A percentile compares a stretch with the other conserved stretches of the same genome.
phyloP scores from a whole-genome alignment of 345 rosid species.

The Raphanus sativus region DNA sequence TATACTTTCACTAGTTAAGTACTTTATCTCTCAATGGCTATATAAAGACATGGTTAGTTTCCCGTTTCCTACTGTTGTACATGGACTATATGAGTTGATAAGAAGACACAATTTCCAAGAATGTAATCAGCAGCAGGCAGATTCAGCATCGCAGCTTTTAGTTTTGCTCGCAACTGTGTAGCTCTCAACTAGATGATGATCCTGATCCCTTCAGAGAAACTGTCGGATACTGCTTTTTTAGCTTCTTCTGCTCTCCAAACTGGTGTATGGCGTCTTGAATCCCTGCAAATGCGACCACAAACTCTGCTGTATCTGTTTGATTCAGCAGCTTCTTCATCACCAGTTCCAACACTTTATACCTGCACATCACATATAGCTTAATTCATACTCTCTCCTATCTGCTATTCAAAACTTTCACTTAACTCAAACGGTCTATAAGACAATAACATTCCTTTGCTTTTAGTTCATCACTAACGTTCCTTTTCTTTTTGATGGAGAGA shows the following conservation, averaged over 20 bases:
- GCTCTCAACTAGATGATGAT: slow-evolving; percentile 36
- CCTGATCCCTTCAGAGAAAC: slow-evolving; percentile 40
- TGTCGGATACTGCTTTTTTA: slow-evolving; percentile 38
- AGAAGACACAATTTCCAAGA: background rate
- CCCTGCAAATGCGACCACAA: slow-evolving; percentile 63
- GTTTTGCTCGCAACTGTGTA: background rate
- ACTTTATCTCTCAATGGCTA: background rate
- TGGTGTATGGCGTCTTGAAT: slow-evolving; percentile 64
- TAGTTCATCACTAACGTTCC: background rate
- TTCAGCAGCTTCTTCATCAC: slow-evolving; percentile 63
- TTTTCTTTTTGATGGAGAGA: background rate
- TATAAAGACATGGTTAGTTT: background rate
- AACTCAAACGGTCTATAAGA: background rate
- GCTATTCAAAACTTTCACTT: slow-evolving; percentile 5
- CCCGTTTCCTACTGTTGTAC: background rate
- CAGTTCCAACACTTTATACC: slow-evolving; percentile 75
- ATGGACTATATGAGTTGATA: slow-evolving; percentile 10
- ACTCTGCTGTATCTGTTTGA: slow-evolving; percentile 65
- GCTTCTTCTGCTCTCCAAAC: slow-evolving; percentile 53
- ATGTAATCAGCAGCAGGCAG: slow-evolving; percentile 8
- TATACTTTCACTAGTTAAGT: background rate
- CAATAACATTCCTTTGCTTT: background rate
- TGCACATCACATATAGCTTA: slow-evolving; percentile 19
- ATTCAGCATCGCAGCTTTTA: background rate
- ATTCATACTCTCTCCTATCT: slow-evolving; percentile 1